Evolutionary conservation across 768 basidiomycete genomes (phyloP), one percentile per base, ranked within the genome.

Genomic region (Leccinum olivaceopallidum): DNA sequence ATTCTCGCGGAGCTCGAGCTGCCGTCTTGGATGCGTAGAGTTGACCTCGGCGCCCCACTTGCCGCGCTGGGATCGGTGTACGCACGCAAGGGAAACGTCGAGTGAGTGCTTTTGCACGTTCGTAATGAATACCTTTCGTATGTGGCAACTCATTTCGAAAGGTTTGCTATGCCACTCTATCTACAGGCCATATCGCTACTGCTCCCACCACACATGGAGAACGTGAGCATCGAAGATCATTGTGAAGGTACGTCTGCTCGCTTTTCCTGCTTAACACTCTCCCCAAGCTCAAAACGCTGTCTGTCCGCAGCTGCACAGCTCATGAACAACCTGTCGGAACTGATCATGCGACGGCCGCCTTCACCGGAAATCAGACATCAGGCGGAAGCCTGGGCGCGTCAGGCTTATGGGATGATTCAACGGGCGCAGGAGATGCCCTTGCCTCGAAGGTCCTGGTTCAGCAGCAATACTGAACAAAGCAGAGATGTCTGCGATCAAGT

Each of bases 351-450:
- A 53, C 71, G 66, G 18, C 62, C 72, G 1, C 78, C 77, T 4
- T 73, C 77, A 14, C 74, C 77, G 0, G 73, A 73, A 13, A 69
- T 71, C 36, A 65, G 78, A 30, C 69, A 72, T 44, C 76, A 77
- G 58, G 87, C 88, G 1, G 86, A 88, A 65, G 73, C 80, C 1
- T 89, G 87, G 86, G 84, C 85, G 5, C 77, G 75, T 34, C 83
- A 84, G 64, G 84, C 82, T 0, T 62, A 78, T 36, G 71, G 67
- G 2, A 60, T 75, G 32, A 71, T 79, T 39, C 71, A 76, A 44
- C 65, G 67, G 7, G 72, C 69, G 1, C 65, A 68, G 34, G 60
- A 56, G 22, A 50, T 24, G 37, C 64, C 71, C 5, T 48, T 60
- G 56, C 63, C 64, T 60, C 62, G 47, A 20, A 60, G 26, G 37